These are phyloP conservation scores for Sporothrix euskadiensis DNA, from an alignment of 2,329 filamentous ascomycete species.

Conservation along the genomic window DNA sequence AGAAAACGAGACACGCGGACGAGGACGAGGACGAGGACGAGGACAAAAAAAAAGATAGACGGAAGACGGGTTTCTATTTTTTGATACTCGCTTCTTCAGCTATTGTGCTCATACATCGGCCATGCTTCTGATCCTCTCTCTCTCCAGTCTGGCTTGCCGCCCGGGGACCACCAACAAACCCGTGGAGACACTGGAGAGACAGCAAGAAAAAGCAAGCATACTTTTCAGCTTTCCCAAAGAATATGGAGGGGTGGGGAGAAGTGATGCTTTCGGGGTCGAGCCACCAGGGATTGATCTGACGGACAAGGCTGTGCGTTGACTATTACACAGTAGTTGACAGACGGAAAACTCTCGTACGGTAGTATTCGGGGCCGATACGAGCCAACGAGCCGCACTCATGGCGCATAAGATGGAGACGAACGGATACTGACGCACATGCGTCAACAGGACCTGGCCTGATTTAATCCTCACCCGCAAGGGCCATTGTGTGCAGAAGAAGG, in stretches of 20 bases:
- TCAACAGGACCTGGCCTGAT: background rate
- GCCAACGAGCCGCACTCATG: background rate
- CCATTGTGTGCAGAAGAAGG: background rate
- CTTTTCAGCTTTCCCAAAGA: constrained; percentile 16
- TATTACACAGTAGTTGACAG: too few relatives aligned
- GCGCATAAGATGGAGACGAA: background rate
- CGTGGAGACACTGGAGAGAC: background rate
- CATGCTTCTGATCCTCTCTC: background rate
- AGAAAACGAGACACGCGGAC: background rate
- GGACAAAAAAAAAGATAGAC: background rate
- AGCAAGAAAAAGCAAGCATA: constrained; percentile 7
- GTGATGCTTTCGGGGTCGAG: background rate
- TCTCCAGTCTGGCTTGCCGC: background rate
- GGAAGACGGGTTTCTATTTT: background rate
- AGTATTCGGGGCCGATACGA: background rate
- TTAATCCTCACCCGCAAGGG: background rate
- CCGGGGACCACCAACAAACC: background rate
- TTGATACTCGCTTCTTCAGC: background rate
- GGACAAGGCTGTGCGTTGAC: constrained; percentile 5
- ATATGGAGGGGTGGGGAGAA: background rate
- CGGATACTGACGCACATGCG: background rate
- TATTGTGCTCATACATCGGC: background rate
- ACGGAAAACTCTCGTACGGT: background rate
- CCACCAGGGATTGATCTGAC: background rate
- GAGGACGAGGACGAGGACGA: too few relatives aligned